Conservation (phyloP, 1,284 basidiomycete genomes). For the Takashimella tepidaria region DNA sequence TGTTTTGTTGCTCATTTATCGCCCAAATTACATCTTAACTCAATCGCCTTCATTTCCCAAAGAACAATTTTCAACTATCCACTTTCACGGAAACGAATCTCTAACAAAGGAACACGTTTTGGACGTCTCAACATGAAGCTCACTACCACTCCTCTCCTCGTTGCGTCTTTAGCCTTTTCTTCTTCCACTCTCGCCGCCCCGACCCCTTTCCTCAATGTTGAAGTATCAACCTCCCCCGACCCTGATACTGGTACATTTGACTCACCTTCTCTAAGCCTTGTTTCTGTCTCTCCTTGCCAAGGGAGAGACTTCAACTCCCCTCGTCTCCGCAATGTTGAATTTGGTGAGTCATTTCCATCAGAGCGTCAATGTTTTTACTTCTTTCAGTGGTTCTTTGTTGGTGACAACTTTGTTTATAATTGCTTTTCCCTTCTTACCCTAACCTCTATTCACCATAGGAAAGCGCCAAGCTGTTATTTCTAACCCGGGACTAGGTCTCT, state of each 20-base stretch:
- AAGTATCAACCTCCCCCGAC: neutral
- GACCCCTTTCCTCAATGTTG: constrained; percentile 1
- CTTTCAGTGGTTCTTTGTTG: too few species aligned
- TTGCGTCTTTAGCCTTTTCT: constrained; percentile 5
- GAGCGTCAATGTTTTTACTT: too few species aligned
- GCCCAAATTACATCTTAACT: too few species aligned
- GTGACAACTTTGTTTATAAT: too few species aligned
- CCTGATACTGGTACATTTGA: neutral
- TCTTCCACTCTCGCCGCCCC: constrained; percentile 4
- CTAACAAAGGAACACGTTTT: too few species aligned
- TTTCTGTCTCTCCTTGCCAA: neutral
- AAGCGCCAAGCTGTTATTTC: neutral
- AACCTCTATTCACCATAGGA: neutral
- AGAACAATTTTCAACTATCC: too few species aligned
- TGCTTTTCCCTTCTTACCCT: neutral
- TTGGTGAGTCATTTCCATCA: neutral
- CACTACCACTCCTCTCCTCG: constrained; percentile 2
- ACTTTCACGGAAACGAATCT: too few species aligned
- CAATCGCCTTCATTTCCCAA: too few species aligned
- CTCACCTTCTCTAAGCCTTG: neutral
- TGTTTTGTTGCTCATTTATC: too few species aligned
- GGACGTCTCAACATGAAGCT: constrained; percentile 9
- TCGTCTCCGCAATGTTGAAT: neutral
- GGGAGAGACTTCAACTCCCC: neutral
- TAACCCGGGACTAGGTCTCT: neutral